Base-by-base conservation (phyloP, 2,329 filamentous ascomycete species). In the Colletotrichum lentis region DNA sequence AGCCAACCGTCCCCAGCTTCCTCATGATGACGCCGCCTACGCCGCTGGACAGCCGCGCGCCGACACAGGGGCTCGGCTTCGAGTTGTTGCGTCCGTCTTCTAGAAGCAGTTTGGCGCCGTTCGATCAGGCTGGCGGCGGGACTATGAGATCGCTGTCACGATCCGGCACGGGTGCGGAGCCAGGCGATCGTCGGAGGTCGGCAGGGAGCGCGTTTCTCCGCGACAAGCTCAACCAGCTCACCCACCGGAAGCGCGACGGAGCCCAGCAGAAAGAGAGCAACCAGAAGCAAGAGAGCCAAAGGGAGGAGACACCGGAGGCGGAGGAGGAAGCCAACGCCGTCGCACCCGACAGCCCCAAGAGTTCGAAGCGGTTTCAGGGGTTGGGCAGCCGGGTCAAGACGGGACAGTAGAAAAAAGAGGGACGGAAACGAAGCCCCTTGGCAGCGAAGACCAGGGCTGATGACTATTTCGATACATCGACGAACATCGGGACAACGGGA, bases 11-110 rank as follows among this genome's bases (percentile, higher is more conserved):
- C 2, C 81, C 82, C 5, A 73, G 77, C n/a, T 82, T 79, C 53
- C 72, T 83, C 24, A 81, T 80, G 75, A 83, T 83, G 81, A 83
- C 81, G 43, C 81, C 82, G 4, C 81, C 82, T 16, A 82, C 82
- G 27, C 82, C 82, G 2, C 70, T 71, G 22, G 72, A 76, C 24
- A 44, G 49, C 22, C 61, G 63, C 11, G 54, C 62, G 18, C 39
- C 71, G 4, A 59, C 56, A 44, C 72, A 35, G 55, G 68, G 71
- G 5, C 70, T 71, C n/a, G 73, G 73, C 7, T 62, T 71, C 56
- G 69, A 69, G 18, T 54, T 72, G 49, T 65, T 73, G 27, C 71
- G 73, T 8, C 73, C 73, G 47, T 67, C 70, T 50, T 70, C 70
- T 11, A 74, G 71, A 56, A 72, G 65, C 62, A 75, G 66, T 59